Conservation (phyloP, 179 eudicot genomes). For the Nepenthes alata region DNA sequence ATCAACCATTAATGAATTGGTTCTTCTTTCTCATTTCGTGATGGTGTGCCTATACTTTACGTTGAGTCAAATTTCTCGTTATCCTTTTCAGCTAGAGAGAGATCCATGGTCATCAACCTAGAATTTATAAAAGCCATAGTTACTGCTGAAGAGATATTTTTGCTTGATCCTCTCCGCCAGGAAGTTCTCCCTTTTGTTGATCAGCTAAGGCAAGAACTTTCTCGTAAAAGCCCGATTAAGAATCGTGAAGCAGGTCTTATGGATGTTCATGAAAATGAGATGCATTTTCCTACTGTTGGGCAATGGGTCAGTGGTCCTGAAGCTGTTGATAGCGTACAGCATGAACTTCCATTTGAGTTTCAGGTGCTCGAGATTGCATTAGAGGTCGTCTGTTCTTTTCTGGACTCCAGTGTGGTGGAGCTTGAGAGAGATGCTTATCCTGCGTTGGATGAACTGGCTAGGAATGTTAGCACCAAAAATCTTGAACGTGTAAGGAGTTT, state of each 20-base stretch:
- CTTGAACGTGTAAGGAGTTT: slow-evolving; percentile 90
- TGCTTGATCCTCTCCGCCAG: slow-evolving; percentile 93
- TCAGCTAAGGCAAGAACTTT: slow-evolving; percentile 75
- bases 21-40: not conserved
- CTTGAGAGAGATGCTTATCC: slow-evolving; percentile 94
- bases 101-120: slow-evolving; percentile 90
- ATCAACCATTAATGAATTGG: not conserved
- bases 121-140: slow-evolving; percentile 93
- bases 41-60: not conserved
- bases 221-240: slow-evolving; percentile 23
- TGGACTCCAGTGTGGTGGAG: slow-evolving; percentile 77
- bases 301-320: slow-evolving; percentile 50
- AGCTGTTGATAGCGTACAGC: slow-evolving; percentile 46
- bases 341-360: slow-evolving; percentile 91
- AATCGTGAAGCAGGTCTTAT: slow-evolving; percentile 22
- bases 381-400: slow-evolving; percentile 70
- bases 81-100: slow-evolving; percentile 68
- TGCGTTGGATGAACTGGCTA: slow-evolving; percentile 79
- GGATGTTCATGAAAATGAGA: slow-evolving; percentile 31
- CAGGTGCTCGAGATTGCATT: slow-evolving; percentile 85
- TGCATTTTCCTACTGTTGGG: slow-evolving; percentile 24
- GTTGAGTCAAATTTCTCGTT: slow-evolving; percentile 2
- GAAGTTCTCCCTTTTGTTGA: slow-evolving; percentile 98
- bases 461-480: slow-evolving; percentile 81
- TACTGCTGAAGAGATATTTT: slow-evolving; percentile 89